Evolutionary conservation across 306 rosid genomes (phyloP), one percentile per base, ranked within the genome.

Genomic region (Corylus avellana): DNA sequence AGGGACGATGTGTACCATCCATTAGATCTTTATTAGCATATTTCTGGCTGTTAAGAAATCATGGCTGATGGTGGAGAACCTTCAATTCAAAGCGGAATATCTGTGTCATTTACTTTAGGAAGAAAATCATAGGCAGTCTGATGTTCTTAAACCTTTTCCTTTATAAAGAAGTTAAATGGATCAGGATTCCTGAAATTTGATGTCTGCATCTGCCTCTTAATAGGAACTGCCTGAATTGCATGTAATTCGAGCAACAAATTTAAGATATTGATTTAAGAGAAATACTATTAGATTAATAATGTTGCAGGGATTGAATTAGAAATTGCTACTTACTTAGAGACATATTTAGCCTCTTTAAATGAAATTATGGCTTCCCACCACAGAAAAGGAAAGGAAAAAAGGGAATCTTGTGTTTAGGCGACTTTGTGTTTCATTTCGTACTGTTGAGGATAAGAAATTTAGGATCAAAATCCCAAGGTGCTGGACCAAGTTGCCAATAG

Each of bases 31-130:
- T 76, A 46, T 48, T 47, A 48, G 71, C 53, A 50, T 47, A 76
- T 48, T 72, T 54, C 32, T 73, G 85, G 82, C 78, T 62, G 49
- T 64, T 18, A 64, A 16, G 63, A 58, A 78, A 50, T 37, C 74
- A 69, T 74, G 74, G 69, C 72, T 39, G 62, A 75, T 59, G 70
- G 77, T 74, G 47, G 59, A 78, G 32, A 50, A 71, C 37, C 47
- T 66, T 56, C 75, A 39, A 27, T 27, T 56, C 63, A 7, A 53
- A 51, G 70, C 50, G 42, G 14, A 63, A 63, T 72, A 77, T 77
- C 72, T 17, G 2, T 54, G 32, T 61, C 74, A 49, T 70, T 75
- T 58, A 27, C 47, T 58, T 67, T 0, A 17, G n/a, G 10, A 4
- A 66, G 49, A 16, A 18, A 50, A 39, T 10, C 46, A 64, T 42